Percentiles rank a stretch among this genome's conserved stretches.
phyloP scores from a whole-genome alignment of 176 grass and related monocot genomes.

The Ensete ventricosum region DNA sequence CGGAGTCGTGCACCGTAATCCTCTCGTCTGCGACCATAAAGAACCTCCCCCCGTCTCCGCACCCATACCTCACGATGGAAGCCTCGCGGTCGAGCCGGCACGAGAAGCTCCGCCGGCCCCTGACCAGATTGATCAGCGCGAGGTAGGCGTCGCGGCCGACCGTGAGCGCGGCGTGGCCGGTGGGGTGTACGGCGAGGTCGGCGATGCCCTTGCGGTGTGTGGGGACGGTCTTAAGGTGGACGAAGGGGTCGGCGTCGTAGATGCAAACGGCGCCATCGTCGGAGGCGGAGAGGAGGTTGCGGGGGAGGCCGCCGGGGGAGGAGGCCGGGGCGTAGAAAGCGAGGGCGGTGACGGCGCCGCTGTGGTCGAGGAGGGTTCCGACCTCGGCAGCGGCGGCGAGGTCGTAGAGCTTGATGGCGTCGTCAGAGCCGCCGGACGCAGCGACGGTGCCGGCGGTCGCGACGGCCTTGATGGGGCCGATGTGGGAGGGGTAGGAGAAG shows the following conservation, averaged over 20 bases:
- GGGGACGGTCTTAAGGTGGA: conserved; percentile 46
- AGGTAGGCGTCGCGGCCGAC: conserved; percentile 46
- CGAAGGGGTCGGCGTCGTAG: conserved; percentile 71
- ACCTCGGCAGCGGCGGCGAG: conserved; percentile 52
- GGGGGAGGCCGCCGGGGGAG: conserved; percentile 40
- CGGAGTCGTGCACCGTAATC: conserved; percentile 60
- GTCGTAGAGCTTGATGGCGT: conserved; percentile 78
- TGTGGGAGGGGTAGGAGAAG: conserved; percentile 80
- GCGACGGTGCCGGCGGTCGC: conserved; percentile 36
- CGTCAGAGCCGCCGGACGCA: conserved; percentile 57
- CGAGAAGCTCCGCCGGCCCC: conserved; percentile 52
- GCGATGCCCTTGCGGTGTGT: conserved; percentile 29
- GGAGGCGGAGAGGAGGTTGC: conserved; percentile 78
- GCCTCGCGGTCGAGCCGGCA: conserved; percentile 61
- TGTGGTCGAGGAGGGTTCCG: conserved; percentile 62
- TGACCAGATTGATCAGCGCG: conserved; percentile 70
- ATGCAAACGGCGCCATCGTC: conserved; percentile 70
- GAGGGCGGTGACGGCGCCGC: conserved; percentile 63
- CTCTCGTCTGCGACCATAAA: conserved; percentile 42
- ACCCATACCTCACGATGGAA: conserved; percentile 33
- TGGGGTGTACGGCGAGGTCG: conserved; percentile 57
- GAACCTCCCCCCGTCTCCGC: conserved; percentile 36
- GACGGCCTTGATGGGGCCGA: conserved; percentile 64
- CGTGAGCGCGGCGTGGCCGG: conserved; percentile 57
- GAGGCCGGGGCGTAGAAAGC: conserved; percentile 52